A percentile compares a stretch with the other conserved stretches of the same genome.
These are phyloP conservation scores for Cornus florida DNA, from an alignment of 148 eudicot species.

Conservation along the genomic window DNA sequence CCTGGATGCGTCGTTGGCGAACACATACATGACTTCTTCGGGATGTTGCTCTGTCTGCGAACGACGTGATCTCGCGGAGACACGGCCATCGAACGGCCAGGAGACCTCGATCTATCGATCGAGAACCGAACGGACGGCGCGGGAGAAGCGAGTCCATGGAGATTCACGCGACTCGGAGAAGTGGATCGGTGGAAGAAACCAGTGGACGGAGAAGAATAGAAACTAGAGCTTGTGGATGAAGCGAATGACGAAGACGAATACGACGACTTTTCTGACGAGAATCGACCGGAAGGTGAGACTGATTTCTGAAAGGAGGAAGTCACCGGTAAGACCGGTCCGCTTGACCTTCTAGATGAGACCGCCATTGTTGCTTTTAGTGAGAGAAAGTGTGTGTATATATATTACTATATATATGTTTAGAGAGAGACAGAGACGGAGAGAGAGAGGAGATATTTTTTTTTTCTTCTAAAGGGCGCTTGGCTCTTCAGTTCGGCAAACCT, in stretches of 20 bases:
- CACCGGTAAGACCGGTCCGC: conserved; percentile 35
- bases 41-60: conserved; percentile 15
- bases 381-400: not conserved
- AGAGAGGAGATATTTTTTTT: not conserved
- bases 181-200: conserved; percentile 28
- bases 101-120: conserved; percentile 35
- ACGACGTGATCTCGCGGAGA: conserved; percentile 31
- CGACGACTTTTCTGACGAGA: conserved; percentile 11
- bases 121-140: conserved; percentile 40
- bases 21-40: conserved; percentile 43
- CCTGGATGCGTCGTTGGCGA: conserved; percentile 49
- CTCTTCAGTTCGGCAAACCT: conserved; percentile 58
- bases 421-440: too few species aligned
- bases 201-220: conserved; percentile 21
- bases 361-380: conserved; percentile 18
- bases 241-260: conserved; percentile 21
- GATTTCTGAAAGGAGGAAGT: conserved; percentile 31
- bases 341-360: conserved; percentile 33
- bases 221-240: conserved; percentile 32
- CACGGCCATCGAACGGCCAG: conserved; percentile 34
- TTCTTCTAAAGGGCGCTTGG: conserved; percentile 26
- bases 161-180: conserved; percentile 44
- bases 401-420: not conserved
- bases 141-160: conserved; percentile 33
- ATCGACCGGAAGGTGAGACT: conserved; percentile 25